A percentile compares a stretch with the other conserved stretches of the same genome.
Evolutionary conservation across 768 basidiomycete genomes (phyloP).

Genomic region (Vararia minispora): DNA sequence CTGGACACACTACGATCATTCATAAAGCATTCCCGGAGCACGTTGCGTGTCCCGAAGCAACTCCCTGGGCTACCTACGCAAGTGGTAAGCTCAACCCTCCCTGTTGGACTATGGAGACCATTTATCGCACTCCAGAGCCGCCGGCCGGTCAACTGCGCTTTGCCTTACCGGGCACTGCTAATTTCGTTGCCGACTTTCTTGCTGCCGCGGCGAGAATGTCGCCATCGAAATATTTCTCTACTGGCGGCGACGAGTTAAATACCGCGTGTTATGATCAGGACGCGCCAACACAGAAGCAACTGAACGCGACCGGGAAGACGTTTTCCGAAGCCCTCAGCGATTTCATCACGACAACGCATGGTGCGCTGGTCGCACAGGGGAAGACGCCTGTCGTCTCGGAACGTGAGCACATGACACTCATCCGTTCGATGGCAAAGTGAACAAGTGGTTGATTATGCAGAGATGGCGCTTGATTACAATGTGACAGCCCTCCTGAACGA

Average conservation of each 20-base stretch:
- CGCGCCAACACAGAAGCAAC: slow-evolving; percentile 39
- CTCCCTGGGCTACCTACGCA: slow-evolving; percentile 52
- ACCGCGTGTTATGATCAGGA: slow-evolving; percentile 55
- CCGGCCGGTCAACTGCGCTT: slow-evolving; percentile 79
- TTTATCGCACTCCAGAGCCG: slow-evolving; percentile 31
- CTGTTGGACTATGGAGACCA: not conserved
- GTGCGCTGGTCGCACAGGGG: slow-evolving; percentile 36
- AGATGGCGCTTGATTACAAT: slow-evolving; percentile 52
- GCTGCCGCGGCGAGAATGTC: slow-evolving; percentile 38
- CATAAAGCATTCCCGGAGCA: slow-evolving; percentile 57
- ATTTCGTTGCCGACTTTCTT: slow-evolving; percentile 49
- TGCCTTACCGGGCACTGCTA: slow-evolving; percentile 43
- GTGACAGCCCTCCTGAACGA: slow-evolving; percentile 33
- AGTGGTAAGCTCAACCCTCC: slow-evolving; percentile 21
- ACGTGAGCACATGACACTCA: slow-evolving; percentile 30
- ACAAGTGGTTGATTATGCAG: slow-evolving; percentile 18
- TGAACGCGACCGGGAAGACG: slow-evolving; percentile 39
- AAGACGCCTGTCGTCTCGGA: slow-evolving; percentile 84
- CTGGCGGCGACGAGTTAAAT: slow-evolving; percentile 80
- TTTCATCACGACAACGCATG: slow-evolving; percentile 54
- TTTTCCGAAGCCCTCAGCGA: slow-evolving; percentile 51
- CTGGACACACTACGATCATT: slow-evolving; percentile 70
- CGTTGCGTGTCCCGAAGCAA: slow-evolving; percentile 49
- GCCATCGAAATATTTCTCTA: slow-evolving; percentile 55
- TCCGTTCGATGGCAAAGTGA: not conserved